phyloP scores from a whole-genome alignment of 2,329 filamentous ascomycete genomes.

The Aspergillus sp. region DNA sequence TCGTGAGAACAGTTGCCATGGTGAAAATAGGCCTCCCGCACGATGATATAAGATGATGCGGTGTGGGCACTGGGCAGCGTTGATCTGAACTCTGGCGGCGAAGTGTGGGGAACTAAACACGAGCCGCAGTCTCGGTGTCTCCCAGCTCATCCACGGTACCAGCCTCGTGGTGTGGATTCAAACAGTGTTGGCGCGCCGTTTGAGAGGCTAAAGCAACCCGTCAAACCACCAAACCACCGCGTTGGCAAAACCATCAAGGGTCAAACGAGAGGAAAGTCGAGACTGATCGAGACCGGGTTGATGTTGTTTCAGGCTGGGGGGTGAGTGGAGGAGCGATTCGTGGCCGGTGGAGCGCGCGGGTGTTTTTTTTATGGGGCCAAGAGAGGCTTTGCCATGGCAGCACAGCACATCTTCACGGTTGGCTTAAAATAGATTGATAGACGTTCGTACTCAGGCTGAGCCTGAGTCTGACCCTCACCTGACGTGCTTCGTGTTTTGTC shows the following conservation, averaged over 20 bases:
- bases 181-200: too few relatives aligned
- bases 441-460: background rate
- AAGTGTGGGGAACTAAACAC: background rate
- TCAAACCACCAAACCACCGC: too few relatives aligned
- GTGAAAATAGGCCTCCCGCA: background rate
- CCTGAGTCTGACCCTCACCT: background rate
- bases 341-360: background rate
- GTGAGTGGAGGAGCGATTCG: background rate
- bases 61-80: background rate
- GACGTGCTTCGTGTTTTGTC: background rate
- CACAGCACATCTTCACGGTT: background rate
- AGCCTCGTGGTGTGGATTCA: background rate
- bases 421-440: slow-evolving; percentile 9
- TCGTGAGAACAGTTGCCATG: slow-evolving; percentile 26
- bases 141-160: background rate
- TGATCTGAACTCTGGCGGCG: background rate
- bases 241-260: background rate
- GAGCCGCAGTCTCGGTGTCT: background rate
- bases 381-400: slow-evolving; percentile 9
- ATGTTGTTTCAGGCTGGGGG: background rate
- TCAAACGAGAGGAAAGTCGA: background rate
- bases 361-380: slow-evolving; percentile 1
- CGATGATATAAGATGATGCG: background rate
- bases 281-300: background rate
- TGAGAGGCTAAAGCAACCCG: too few relatives aligned